Evolutionary conservation across 2,329 filamentous ascomycete species (phyloP), one percentile per base, ranked within the genome.

Genomic region (Aspergillus felis): DNA sequence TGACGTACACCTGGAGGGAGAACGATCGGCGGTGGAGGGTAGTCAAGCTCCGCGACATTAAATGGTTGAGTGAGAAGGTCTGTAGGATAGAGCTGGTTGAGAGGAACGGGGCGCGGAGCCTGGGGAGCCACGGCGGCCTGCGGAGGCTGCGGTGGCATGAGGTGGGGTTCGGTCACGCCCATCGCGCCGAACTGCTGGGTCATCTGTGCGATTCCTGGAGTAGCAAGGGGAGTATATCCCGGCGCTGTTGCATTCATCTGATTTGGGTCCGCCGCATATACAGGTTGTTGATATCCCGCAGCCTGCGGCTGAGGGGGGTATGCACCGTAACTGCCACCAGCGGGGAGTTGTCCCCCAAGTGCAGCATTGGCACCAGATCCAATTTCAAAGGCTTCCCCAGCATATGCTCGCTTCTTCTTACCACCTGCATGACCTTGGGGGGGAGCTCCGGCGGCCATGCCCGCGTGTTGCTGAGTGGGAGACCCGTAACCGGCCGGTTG

Each of bases 11-110:
- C 96, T 53, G 91, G 87, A 50, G 94, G 94, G 46, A 99, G 81
- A 66, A 96, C 86, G 68, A 96, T 95, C 17, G 91, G 88, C 57
- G 94, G 94, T 35, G 94, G 94, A 49, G 92, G 91, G 60, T 92
- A 84, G 68, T 97, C 93, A 62, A 99, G 79, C 79, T 97, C 94
- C 51, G 89, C 87, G 66, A 96, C 92, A 72, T 96, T 93, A 79
- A 99, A 96, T 27, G 93, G 92, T 76, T 96, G 91, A 67, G 89
- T 91, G 68, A 96, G 83, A 59, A 99, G 83, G 72, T 99, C 94
- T 47, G 92, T 93, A 20, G 92, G 90, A 73, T 94, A 93, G 58
- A 97, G 85, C 77, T 93, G 91, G 77, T 97, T 97, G 65, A 96
- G 79, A 50, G 79, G 76, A 61, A 78, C 73, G 46, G 77, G 66